These are phyloP conservation scores for Fomitopsis serialis DNA, from an alignment of 768 basidiomycete species.

Conservation along the genomic window DNA sequence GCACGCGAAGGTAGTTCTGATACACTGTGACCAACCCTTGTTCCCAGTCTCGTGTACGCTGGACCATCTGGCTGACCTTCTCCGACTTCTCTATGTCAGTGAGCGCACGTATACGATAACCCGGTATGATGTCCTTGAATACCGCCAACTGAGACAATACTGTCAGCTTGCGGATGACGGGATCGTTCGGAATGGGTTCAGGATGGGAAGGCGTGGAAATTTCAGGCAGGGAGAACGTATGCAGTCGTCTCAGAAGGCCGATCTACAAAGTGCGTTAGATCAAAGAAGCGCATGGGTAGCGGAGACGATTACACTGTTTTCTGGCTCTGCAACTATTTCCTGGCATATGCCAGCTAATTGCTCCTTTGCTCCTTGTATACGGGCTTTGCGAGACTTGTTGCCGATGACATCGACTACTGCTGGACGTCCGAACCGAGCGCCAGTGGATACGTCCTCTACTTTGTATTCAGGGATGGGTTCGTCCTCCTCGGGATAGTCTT, in stretches of 20 bases:
- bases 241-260: slow-evolving; percentile 81
- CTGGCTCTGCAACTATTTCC: slow-evolving; percentile 91
- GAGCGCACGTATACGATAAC: slow-evolving; percentile 88
- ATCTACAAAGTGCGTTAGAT: slow-evolving; percentile 44
- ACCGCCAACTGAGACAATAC: slow-evolving; percentile 88
- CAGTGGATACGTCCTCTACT: slow-evolving; percentile 73
- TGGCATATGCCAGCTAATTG: slow-evolving; percentile 93
- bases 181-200: slow-evolving; percentile 73
- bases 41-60: slow-evolving; percentile 89
- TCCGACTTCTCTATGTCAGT: slow-evolving; percentile 89
- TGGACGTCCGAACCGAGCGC: slow-evolving; percentile 82
- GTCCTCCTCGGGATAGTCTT: slow-evolving; percentile 32
- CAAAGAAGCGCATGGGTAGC: not conserved
- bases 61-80: slow-evolving; percentile 92
- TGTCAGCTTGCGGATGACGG: slow-evolving; percentile 80
- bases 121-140: slow-evolving; percentile 94
- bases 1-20: slow-evolving; percentile 78
- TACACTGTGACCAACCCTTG: slow-evolving; percentile 88
- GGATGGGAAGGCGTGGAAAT: slow-evolving; percentile 66
- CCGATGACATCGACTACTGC: slow-evolving; percentile 70
- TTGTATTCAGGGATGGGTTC: slow-evolving; percentile 21
- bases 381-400: slow-evolving; percentile 57
- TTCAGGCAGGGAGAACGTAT: slow-evolving; percentile 79
- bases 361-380: slow-evolving; percentile 80
- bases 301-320: slow-evolving; percentile 71